These are phyloP conservation scores for Ceratocystis cacaofunesta DNA, from an alignment of 2,329 filamentous ascomycete species.

Conservation along the genomic window DNA sequence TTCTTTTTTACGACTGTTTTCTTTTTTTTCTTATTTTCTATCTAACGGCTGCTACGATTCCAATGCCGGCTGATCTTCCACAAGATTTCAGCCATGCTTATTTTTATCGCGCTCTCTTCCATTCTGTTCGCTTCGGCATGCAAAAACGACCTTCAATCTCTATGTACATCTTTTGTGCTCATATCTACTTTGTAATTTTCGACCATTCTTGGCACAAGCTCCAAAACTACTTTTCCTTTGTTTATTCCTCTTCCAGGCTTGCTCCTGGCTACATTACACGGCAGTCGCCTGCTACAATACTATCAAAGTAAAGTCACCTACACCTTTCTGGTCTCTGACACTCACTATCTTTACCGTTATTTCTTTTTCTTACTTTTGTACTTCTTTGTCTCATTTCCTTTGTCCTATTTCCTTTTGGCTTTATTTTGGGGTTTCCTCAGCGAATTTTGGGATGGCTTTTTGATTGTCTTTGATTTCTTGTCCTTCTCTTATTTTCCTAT, in stretches of 20 bases:
- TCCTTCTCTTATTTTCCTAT: not conserved
- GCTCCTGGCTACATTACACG: not conserved
- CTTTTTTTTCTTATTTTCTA: constrained; percentile 4
- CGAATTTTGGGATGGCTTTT: constrained; percentile 1
- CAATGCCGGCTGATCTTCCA: constrained; percentile 5
- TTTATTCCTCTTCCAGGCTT: not conserved
- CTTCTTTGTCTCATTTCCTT: constrained; percentile 1
- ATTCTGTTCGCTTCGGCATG: not conserved
- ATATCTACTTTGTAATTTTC: constrained; percentile 1
- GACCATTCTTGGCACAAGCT: not conserved
- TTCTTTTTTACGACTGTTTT: constrained; percentile 12
- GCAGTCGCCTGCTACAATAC: constrained; percentile 7
- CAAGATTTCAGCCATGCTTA: not conserved
- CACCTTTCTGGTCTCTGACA: not conserved
- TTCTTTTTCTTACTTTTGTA: not conserved
- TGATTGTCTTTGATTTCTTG: not conserved
- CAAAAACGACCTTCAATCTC: not conserved
- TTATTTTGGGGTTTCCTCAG: not conserved
- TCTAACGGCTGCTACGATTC: constrained; percentile 15
- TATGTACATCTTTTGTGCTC: not conserved
- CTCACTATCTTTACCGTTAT: not conserved
- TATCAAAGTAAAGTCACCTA: not conserved
- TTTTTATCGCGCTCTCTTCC: not conserved
- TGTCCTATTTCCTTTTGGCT: not conserved
- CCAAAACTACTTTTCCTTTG: not conserved